Evolutionary conservation across 768 basidiomycete species (phyloP).

Genomic region (Russula sp.): DNA sequence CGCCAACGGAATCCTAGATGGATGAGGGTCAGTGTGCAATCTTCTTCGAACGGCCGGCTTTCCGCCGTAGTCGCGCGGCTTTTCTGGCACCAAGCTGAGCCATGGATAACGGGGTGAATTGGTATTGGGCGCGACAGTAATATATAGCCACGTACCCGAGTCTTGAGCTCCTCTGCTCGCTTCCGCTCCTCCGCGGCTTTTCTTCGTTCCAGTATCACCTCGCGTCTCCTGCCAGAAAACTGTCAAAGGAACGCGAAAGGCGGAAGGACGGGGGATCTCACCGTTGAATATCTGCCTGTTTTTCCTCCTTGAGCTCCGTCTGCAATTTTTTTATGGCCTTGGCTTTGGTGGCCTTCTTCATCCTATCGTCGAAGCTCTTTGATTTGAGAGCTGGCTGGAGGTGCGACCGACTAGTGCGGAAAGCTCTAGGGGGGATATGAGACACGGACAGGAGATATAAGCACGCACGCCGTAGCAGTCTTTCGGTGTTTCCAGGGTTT

Average conservation of each 20-base stretch:
- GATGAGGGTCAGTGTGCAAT: conserved; percentile 53
- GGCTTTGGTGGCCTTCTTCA: conserved; percentile 58
- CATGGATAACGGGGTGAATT: conserved; percentile 5
- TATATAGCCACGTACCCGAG: conserved; percentile 37
- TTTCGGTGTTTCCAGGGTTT: conserved; percentile 59
- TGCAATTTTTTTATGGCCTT: conserved; percentile 69
- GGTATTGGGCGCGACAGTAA: not conserved
- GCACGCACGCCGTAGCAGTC: conserved; percentile 42
- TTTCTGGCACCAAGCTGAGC: conserved; percentile 73
- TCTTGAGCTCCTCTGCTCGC: conserved; percentile 55
- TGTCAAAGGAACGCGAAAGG: not conserved
- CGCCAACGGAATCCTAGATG: not conserved
- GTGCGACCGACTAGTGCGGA: conserved; percentile 51
- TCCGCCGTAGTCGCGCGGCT: conserved; percentile 63
- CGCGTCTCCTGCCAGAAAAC: conserved; percentile 42
- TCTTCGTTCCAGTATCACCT: conserved; percentile 63
- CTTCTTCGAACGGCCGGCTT: conserved; percentile 72
- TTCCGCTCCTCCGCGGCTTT: conserved; percentile 65
- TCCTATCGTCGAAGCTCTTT: conserved; percentile 59
- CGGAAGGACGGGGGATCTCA: conserved; percentile 25
- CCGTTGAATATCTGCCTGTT: conserved; percentile 59
- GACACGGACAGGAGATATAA: not conserved
- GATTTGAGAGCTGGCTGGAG: conserved; percentile 58
- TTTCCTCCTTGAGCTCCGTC: conserved; percentile 68
- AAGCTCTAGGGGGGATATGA: conserved; percentile 8